Conservation (phyloP, 2,329 filamentous ascomycete species). For the Lachnellula occidentalis region DNA sequence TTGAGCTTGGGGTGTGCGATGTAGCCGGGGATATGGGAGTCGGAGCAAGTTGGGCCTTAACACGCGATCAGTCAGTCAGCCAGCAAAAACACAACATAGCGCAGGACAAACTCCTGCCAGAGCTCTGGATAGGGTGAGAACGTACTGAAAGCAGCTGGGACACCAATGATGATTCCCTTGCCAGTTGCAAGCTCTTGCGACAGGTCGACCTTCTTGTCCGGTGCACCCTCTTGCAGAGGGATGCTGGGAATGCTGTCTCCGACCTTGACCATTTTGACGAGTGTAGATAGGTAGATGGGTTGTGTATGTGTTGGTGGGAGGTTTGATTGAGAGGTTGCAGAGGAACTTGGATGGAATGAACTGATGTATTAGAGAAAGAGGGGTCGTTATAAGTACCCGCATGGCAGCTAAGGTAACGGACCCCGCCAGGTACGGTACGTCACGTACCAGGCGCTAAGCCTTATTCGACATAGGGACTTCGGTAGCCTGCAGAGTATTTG, state of each 20-base stretch:
- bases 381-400: no score
- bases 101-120: neutral
- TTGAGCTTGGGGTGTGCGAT: slow-evolving; percentile 74
- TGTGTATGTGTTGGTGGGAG: neutral
- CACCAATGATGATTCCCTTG: slow-evolving; percentile 78
- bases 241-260: slow-evolving; percentile 76
- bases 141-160: slow-evolving; percentile 71
- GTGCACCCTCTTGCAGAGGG: slow-evolving; percentile 77
- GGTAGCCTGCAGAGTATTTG: no score
- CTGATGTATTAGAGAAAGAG: no score
- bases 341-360: neutral
- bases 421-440: no score
- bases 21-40: slow-evolving; percentile 77
- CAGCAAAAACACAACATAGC: neutral
- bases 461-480: no score
- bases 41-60: slow-evolving; percentile 55
- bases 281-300: neutral
- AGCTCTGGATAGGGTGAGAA: slow-evolving; percentile 8
- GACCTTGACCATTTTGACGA: slow-evolving; percentile 47
- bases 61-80: neutral
- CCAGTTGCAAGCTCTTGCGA: slow-evolving; percentile 65
- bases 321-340: neutral
- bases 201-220: slow-evolving; percentile 86
- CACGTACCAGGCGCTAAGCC: no score
- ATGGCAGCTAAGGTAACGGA: no score